phyloP scores from a whole-genome alignment of 495 filamentous ascomycete species.

The Corynascus novoguineensis region DNA sequence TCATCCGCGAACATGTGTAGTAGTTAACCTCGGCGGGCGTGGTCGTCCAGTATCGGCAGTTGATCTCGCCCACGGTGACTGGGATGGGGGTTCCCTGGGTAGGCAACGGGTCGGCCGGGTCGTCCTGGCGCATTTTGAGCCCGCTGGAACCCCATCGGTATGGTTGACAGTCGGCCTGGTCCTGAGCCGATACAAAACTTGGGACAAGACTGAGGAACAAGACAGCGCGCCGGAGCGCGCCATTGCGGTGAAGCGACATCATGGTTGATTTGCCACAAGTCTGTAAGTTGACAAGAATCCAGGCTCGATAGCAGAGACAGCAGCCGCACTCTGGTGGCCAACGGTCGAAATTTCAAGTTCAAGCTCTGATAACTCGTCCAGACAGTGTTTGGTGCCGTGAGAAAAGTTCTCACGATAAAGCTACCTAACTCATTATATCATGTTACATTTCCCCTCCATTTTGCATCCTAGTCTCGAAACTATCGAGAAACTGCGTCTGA shows the following conservation, averaged over 20 bases:
- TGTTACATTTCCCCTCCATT: not conserved
- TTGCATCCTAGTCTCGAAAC: not conserved
- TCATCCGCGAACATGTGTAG: conserved; percentile 19
- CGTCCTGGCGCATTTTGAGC: not conserved
- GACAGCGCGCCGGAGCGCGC: not conserved
- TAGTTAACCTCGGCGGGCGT: conserved; percentile 20
- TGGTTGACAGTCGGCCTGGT: not conserved
- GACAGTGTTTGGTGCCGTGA: not conserved
- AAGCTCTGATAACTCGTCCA: not conserved
- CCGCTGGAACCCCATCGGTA: not conserved
- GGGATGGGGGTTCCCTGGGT: not conserved
- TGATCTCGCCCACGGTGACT: conserved; percentile 16
- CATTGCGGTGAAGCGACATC: not conserved
- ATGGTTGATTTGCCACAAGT: not conserved
- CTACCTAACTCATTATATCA: no score
- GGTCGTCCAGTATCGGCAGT: conserved; percentile 14
- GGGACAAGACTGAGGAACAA: not conserved
- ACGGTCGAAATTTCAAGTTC: conserved; percentile 1
- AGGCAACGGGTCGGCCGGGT: not conserved
- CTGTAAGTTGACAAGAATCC: not conserved
- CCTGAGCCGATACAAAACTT: not conserved
- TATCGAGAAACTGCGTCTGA: no score
- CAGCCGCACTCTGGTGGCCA: not conserved
- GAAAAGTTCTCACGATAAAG: not conserved
- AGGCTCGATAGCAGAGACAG: not conserved